Percentiles rank a stretch among this genome's conserved stretches.
Conservation (phyloP, 306 rosid genomes). For the Castanospermum australe region DNA sequence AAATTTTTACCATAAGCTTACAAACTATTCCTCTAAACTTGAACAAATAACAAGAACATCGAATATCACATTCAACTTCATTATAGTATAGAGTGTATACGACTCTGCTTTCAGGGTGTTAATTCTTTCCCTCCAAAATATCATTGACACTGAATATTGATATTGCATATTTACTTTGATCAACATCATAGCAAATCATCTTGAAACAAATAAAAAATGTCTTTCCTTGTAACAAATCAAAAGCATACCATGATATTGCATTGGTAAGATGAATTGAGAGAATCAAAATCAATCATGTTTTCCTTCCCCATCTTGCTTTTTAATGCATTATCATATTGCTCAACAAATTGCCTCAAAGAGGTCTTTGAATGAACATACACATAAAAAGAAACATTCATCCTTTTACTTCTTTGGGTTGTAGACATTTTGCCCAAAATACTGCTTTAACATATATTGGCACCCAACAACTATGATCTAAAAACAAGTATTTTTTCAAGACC, state of each 20-base stretch:
- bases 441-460: conserved; percentile 27
- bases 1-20: too few relatives aligned
- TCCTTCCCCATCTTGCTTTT: conserved; percentile 22
- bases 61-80: too few relatives aligned
- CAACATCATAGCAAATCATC: background rate
- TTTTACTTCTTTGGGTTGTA: conserved; percentile 2
- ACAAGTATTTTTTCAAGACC: background rate
- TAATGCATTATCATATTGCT: conserved; percentile 13
- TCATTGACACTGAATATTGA: background rate
- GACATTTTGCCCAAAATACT: conserved; percentile 29
- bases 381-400: conserved; percentile 8
- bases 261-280: background rate
- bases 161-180: background rate
- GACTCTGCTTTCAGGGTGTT: too few relatives aligned
- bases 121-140: too few relatives aligned
- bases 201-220: background rate
- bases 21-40: too few relatives aligned
- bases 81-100: too few relatives aligned
- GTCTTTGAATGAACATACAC: background rate
- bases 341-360: background rate
- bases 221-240: too few relatives aligned
- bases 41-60: too few relatives aligned
- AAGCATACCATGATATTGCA: too few relatives aligned
- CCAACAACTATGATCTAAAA: background rate
- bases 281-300: conserved; percentile 10